Evolutionary conservation across 192 early-diverging fungal species (phyloP), one percentile per base, ranked within the genome.

Genomic region (Podila clonocystis): DNA sequence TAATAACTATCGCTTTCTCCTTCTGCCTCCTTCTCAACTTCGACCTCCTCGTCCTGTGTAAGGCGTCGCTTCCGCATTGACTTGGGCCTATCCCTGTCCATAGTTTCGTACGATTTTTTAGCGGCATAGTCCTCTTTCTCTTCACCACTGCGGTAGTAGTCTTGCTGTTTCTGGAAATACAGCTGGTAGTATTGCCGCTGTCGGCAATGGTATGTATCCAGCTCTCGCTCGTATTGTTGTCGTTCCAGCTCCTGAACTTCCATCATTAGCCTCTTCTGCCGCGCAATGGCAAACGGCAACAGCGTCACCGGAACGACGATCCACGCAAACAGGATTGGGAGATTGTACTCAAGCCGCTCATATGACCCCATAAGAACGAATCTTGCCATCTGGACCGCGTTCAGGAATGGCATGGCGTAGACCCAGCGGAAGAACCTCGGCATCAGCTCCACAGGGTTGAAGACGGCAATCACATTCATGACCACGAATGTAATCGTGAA

Each of bases 321-420:
- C 75, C 86, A 84, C 5, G 76, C 85, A 67, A 88, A 63, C 26
- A 88, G 48, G 19, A 88, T 75, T 8, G 76, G 80, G 12, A 86
- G 15, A 28, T 85, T 85, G 55, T 68, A 70, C 12, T 60, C 78
- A 13, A 86, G 48, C 6, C 67, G 67, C 3, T 84, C 78, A 50
- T 83, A 85, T 2, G 72, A 82, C 30, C 84, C 85, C 68, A 82
- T 86, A 19, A 84, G 70, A 7, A 86, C 65, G 52, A 72, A 77
- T 0, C 80, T 68, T 13, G 68, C 70, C n/a, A 86, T 73, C 50
- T 79, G 79, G 5, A 85, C 70, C 9, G 82, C 87, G 38, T 88
- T 88, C 57, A 78, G 75, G 67, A 86, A 88, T 2, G 87, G 87
- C 69, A 85, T 74, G 28, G 82, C 74, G 22, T 83, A 83, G 50